phyloP scores from a whole-genome alignment of 495 filamentous ascomycete genomes.

The Podospora conica region DNA sequence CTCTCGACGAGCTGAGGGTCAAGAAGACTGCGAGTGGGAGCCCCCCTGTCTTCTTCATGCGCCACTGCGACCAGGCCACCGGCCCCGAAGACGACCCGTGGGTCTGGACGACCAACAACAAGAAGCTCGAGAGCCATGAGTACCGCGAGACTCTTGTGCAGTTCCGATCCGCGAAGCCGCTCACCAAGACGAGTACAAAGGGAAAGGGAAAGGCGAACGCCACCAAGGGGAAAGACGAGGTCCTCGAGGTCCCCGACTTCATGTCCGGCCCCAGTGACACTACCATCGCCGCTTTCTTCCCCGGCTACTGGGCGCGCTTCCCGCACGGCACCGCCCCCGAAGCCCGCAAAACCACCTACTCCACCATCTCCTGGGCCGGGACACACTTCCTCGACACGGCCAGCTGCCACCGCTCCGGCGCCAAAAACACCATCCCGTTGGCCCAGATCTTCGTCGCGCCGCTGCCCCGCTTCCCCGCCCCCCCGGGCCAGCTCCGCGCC shows the following conservation, averaged over 20 bases:
- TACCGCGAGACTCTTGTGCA: conserved; percentile 41
- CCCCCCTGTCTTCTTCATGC: conserved; percentile 33
- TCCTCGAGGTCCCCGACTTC: not conserved
- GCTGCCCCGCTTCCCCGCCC: not conserved
- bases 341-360: not conserved
- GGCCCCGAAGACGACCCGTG: conserved; percentile 49
- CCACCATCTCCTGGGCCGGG: not conserved
- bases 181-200: not conserved
- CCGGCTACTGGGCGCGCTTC: not conserved
- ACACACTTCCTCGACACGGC: not conserved
- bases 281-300: not conserved
- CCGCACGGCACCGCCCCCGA: not conserved
- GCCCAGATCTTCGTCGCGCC: not conserved
- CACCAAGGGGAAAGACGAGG: no score
- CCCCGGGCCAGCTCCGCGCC: not conserved
- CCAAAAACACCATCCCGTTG: not conserved
- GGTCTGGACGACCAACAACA: conserved; percentile 54
- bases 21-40: conserved; percentile 21
- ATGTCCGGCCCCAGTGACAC: not conserved
- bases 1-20: conserved; percentile 52
- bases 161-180: conserved; percentile 21
- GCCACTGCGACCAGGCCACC: conserved; percentile 31
- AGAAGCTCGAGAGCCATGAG: conserved; percentile 49
- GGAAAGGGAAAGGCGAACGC: not conserved
- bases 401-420: not conserved